These are phyloP conservation scores for Alternaria rosae DNA, from an alignment of 2,329 filamentous ascomycete genomes.

Conservation along the genomic window DNA sequence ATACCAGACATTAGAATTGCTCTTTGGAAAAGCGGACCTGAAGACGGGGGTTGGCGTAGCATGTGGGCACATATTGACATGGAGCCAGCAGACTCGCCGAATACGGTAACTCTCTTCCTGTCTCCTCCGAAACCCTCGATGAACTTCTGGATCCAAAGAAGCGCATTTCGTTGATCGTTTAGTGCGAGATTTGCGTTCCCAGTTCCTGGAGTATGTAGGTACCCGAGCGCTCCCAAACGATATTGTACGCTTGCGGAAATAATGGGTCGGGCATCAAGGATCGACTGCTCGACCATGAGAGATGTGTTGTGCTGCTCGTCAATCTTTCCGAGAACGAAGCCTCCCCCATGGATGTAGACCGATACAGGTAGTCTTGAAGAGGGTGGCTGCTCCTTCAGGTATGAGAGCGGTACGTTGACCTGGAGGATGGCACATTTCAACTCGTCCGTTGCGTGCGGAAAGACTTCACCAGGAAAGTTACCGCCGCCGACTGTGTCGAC, in stretches of 20 bases:
- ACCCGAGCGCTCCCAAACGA: slow-evolving; percentile 36
- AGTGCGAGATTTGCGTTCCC: slow-evolving; percentile 36
- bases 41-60: slow-evolving; percentile 18
- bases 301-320: slow-evolving; percentile 36
- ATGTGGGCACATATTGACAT: slow-evolving; percentile 37
- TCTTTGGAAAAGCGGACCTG: slow-evolving; percentile 27
- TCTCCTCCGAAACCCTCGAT: slow-evolving; percentile 49
- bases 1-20: slow-evolving; percentile 33
- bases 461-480: slow-evolving; percentile 15
- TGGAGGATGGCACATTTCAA: slow-evolving; percentile 30
- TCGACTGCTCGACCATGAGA: slow-evolving; percentile 31
- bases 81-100: slow-evolving; percentile 58
- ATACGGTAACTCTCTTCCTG: slow-evolving; percentile 38
- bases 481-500: slow-evolving; percentile 20
- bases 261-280: slow-evolving; percentile 23
- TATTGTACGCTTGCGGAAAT: slow-evolving; percentile 34
- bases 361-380: slow-evolving; percentile 54
- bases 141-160: slow-evolving; percentile 48
- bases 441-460: slow-evolving; percentile 13
- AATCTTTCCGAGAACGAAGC: slow-evolving; percentile 51
- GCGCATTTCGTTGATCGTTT: slow-evolving; percentile 43
- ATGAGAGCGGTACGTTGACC: slow-evolving; percentile 30
- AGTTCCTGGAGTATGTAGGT: slow-evolving; percentile 52
- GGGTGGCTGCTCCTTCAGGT: slow-evolving; percentile 8
- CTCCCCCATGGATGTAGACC: slow-evolving; percentile 62